A percentile compares a stretch with the other conserved stretches of the same genome.
Evolutionary conservation across 139 green algal species (phyloP).

Genomic region (Asterochloris erici): DNA sequence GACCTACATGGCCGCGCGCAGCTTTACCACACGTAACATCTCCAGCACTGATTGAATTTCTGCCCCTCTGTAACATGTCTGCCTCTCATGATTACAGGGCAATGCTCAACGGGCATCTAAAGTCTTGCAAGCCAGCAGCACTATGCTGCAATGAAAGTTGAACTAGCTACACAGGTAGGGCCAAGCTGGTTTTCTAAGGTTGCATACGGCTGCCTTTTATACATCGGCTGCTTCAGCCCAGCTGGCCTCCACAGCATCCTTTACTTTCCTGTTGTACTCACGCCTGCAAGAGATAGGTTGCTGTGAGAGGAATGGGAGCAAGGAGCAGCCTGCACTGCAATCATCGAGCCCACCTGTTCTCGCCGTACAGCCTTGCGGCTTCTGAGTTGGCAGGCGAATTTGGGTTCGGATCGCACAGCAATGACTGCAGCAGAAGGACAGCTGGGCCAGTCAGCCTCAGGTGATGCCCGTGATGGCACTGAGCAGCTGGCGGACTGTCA

Average conservation of each 20-base stretch:
- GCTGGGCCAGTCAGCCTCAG: neutral
- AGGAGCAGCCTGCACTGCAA: neutral
- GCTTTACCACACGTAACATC: no score
- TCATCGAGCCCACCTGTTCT: conserved; percentile 60
- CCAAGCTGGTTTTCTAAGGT: no score
- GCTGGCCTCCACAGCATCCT: conserved; percentile 83
- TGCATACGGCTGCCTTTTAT: neutral
- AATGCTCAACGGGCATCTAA: no score
- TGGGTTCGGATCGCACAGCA: conserved; percentile 96
- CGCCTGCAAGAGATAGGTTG: conserved; percentile 25
- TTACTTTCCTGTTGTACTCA: conserved; percentile 90
- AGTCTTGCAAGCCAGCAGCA: no score
- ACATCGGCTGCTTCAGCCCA: conserved; percentile 32
- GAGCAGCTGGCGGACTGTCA: conserved; percentile 12
- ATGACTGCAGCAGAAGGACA: conserved; percentile 63
- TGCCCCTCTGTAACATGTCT: no score
- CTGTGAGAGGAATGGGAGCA: neutral
- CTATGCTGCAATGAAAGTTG: no score
- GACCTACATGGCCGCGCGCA: no score
- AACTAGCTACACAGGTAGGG: no score
- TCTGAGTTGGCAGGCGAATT: conserved; percentile 97
- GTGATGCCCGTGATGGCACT: neutral
- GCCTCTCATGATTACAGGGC: no score
- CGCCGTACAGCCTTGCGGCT: conserved; percentile 86
- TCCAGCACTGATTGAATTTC: no score